Percentiles rank a stretch among this genome's conserved stretches.
phyloP scores from a whole-genome alignment of 768 basidiomycete species.

The Russula sp. region DNA sequence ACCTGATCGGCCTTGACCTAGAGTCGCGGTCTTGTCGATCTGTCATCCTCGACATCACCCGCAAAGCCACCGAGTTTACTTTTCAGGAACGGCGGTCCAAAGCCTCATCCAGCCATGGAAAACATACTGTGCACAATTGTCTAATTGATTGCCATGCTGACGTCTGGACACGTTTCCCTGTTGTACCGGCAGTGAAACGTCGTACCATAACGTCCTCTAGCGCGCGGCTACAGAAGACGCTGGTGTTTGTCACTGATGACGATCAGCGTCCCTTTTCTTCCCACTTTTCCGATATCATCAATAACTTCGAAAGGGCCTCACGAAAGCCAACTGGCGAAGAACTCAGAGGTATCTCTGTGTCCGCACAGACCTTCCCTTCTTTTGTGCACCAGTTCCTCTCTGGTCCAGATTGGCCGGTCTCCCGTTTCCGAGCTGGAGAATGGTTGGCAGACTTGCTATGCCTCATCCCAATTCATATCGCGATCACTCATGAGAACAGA shows the following conservation, averaged over 20 bases:
- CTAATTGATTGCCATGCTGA: constrained; percentile 14
- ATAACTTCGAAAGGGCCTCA: constrained; percentile 42
- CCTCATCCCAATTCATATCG: constrained; percentile 60
- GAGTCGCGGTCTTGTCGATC: constrained; percentile 36
- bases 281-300: constrained; percentile 43
- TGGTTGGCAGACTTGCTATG: constrained; percentile 59
- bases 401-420: constrained; percentile 26
- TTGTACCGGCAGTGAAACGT: constrained; percentile 18
- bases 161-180: constrained; percentile 19
- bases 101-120: constrained; percentile 19
- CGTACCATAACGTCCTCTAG: constrained; percentile 21
- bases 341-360: constrained; percentile 37
- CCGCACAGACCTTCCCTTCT: constrained; percentile 29
- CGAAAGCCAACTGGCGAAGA: constrained; percentile 47
- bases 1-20: constrained; percentile 40
- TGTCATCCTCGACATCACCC: constrained; percentile 45
- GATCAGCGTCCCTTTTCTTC: constrained; percentile 34
- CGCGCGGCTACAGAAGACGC: constrained; percentile 31
- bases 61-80: constrained; percentile 50
- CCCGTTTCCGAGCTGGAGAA: constrained; percentile 46
- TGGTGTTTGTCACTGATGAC: constrained; percentile 42
- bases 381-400: constrained; percentile 24
- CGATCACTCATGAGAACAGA: constrained; percentile 52
- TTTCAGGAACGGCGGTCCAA: constrained; percentile 42
- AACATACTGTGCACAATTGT: constrained; percentile 37